Evolutionary conservation across 2,329 filamentous ascomycete species (phyloP), one percentile per base, ranked within the genome.

Genomic region (Trichoderma sp.): DNA sequence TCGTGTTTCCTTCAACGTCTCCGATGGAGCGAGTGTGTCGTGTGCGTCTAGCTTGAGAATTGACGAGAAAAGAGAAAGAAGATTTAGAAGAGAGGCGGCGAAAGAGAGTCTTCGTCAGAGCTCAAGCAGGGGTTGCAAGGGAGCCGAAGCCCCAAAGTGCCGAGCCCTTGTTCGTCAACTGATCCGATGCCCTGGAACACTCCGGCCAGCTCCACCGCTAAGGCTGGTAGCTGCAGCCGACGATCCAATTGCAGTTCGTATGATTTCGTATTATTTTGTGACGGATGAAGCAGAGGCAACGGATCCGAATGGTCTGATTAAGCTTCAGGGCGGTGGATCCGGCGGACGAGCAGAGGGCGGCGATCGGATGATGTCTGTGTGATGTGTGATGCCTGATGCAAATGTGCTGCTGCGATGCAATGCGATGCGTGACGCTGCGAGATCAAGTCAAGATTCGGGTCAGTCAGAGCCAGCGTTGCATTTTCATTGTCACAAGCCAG

Each of bases 261-360:
- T 34, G 1, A 34, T 34, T 34, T 28, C 28, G 28, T 28, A 28
- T 7, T 3, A 24, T 5, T 28, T 28, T 10, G 9, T 10, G 7
- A 34, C 30, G 30, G 10, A 10, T 34, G 9, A 34, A 34, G 30
- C 30, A 34, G 28, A 30, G 9, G 28, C 28, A 34, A 34, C 5
- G 2, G 58, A 51, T 45, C 10, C 47, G 17, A 28, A 61, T 61
- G 58, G 58, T 21, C 34, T 61, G 58, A 52, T 61, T 52, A 61
- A 61, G 59, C 41, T 47, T 30, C 59, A 34, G 30, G 50, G 41
- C 41, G 59, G 48, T 51, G 39, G 59, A 62, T 47, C 59, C 59
- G 59, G 59, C 30, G 41, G 48, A 54, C 39, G 58, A 43, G 34
- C 43, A 59, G 43, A 52, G 48, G 58, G 39, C 26, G 43, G 39